Evolutionary conservation across 768 basidiomycete species (phyloP), one percentile per base, ranked within the genome.

Genomic region (Pleurotus salmoneostramineus): DNA sequence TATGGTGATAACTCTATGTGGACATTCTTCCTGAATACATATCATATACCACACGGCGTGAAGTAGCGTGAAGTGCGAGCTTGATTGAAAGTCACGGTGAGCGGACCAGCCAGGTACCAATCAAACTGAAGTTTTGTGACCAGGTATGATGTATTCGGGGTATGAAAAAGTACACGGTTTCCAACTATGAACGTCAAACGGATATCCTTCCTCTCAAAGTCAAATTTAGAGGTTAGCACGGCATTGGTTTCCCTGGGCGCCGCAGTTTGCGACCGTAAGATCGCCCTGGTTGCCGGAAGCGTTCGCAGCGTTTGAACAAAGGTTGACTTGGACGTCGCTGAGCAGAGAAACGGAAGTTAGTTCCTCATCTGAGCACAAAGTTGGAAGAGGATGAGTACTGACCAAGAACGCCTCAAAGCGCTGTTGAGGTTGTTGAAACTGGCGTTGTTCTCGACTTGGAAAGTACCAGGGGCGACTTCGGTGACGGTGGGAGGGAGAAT

Each of bases 271-370:
- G 31, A 82, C 82, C 14, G 75, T 79, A 60, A 83, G 71, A 44
- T 71, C 74, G 56, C 73, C 70, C 65, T 76, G 67, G 65, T 82
- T 78, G 44, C 77, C 75, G 5, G 76, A 77, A 11, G 75, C 70
- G 65, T 84, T 83, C 10, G 83, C 80, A 10, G 79, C 79, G 64
- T 83, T 72, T 3, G 82, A 80, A 64, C 83, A 87, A 62, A 77
- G 63, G 70, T 87, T 87, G 65, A 82, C 76, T 69, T 85, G 83
- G 6, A 83, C 74, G 64, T 81, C 78, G 66, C 81, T 77, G 21
- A n/a, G n/a, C 21, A 3, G 21, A 27, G 55, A 34, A 32, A 14
- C 50, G 56, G 43, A 46, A 2, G 37, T 40, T 27, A 40, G 47
- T 49, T 14, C 36, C 15, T 27, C 2, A 27, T 27, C 21, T 14